These are phyloP conservation scores for Phallus indusiatus DNA, from an alignment of 768 basidiomycete species.

Conservation along the genomic window DNA sequence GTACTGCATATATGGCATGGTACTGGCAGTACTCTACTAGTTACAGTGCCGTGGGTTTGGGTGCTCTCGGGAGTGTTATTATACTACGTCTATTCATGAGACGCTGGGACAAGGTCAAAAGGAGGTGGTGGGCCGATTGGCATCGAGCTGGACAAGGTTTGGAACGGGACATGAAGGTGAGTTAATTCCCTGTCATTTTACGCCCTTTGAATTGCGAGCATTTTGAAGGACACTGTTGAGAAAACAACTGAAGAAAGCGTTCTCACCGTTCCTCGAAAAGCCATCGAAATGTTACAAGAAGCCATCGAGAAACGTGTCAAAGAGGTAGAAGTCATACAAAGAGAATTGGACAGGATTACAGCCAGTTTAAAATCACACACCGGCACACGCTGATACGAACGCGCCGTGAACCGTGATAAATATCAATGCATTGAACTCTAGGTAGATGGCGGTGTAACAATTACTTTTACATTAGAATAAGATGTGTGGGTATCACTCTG, in stretches of 20 bases:
- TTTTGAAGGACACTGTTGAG: slow-evolving; percentile 36
- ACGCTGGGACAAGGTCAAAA: slow-evolving; percentile 60
- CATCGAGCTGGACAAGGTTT: slow-evolving; percentile 51
- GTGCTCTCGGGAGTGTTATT: slow-evolving; percentile 38
- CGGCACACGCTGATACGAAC: not conserved
- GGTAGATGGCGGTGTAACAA: slow-evolving; percentile 1
- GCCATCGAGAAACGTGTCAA: slow-evolving; percentile 31
- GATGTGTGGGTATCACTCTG: not conserved
- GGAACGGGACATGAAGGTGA: slow-evolving; percentile 54
- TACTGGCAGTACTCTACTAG: slow-evolving; percentile 34
- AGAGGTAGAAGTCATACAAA: slow-evolving; percentile 35
- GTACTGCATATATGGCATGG: slow-evolving; percentile 56
- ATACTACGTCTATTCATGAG: slow-evolving; percentile 56
- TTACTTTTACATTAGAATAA: slow-evolving; percentile 5
- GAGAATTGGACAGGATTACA: slow-evolving; percentile 9
- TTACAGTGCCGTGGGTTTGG: slow-evolving; percentile 47
- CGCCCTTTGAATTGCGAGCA: not conserved
- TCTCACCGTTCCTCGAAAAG: slow-evolving; percentile 38
- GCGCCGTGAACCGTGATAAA: not conserved
- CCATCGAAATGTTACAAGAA: slow-evolving; percentile 36
- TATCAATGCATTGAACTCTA: not conserved
- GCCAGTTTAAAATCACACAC: not conserved
- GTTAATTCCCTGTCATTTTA: slow-evolving; percentile 7
- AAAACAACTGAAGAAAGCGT: slow-evolving; percentile 44
- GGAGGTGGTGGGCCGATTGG: slow-evolving; percentile 62